Base-by-base conservation (phyloP, 2,329 filamentous ascomycete species). In the Aureobasidium lini region DNA sequence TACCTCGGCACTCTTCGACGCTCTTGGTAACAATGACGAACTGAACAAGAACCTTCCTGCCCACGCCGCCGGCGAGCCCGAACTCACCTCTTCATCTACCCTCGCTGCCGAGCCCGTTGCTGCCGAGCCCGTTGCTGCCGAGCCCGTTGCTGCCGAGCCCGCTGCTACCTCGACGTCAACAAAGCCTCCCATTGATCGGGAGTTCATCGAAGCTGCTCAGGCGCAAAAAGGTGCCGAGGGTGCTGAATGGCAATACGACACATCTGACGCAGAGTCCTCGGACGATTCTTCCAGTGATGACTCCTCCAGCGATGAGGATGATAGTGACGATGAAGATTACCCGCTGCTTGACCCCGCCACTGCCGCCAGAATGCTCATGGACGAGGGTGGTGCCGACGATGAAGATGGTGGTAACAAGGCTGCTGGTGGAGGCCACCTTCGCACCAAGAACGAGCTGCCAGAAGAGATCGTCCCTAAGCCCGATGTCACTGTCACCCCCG, bases 341-440 rank as follows among this genome's bases (percentile, higher is more conserved):
- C 83, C 88, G 57, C 79, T 92, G 43, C 78, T 96, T 1, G 86
- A 86, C 57, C 83, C 91, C 2, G 90, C 92, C 67, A 91, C 95
- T 70, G 87, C 89, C 60, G 90, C 89, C 0, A 86, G 87, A 36
- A 84, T 95, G 50, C 77, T 97, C 23, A 95, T 97, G 90, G 82
- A 87, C 63, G 88, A 84, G 44, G 91, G 93, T 64, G 85, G 81
- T 34, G 89, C 85, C 1, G 91, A 88, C 1, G 91, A 94, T 59
- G 88, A 92, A 57, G 90, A 91, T 65, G 84, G 81, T 11, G 81
- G 83, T 15, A 77, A 77, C 28, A 81, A 79, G 50, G 72, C 74
- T 54, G 62, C 63, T 69, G 72, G 32, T 73, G 75, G 66, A 70
- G 71, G 81, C 83, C 66, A 68, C 46, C 74, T 95, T 46, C 84